Evolutionary conservation across 2,329 filamentous ascomycete genomes (phyloP), one percentile per base, ranked within the genome.

Genomic region (Taxawa tesnikishii): DNA sequence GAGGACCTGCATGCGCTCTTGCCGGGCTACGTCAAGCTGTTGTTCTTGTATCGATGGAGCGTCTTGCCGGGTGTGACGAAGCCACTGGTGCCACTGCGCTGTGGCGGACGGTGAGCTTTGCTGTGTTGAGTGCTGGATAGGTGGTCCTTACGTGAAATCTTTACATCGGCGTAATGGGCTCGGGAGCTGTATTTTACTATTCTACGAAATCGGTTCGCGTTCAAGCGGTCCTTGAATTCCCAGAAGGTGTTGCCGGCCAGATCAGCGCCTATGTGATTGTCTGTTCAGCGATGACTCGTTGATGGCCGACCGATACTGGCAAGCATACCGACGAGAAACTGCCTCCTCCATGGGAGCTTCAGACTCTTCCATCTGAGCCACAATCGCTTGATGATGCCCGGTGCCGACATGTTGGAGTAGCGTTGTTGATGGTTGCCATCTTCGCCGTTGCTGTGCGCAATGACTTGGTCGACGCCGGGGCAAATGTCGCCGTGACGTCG

Each of bases 11-110:
- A 78, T 67, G 36, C 63, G 63, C n/a, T 58, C 54, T 47, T 73
- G 72, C 16, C 74, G 62, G 19, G 63, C 43, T 28, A 75, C 40
- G 37, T 79, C 73, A 28, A 63, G 56, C 38, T 65, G 62, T 44
- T 77, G 74, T 51, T 79, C 74, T 42, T 65, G 47, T 30, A 78
- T 48, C 2, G 63, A 62, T 1, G 74, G 74, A 3, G 74, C 58
- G 11, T 68, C 57, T 31, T 55, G 44, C 27, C 74, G 70, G 7
- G 73, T 71, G 43, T 76, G 64, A 44, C 74, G 70, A 15, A 79
- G 67, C 74, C 74, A 79, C 56, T 78, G 74, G 46, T 75, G 70
- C 74, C 74, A 79, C 65, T 73, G 69, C 32, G 73, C 68, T 73
- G 49, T 12, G n/a, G 11, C 14, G 24, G 13, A 4, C n/a, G 13